Base-by-base conservation (phyloP, 2,329 filamentous ascomycete genomes). In the Cercospora beticola region DNA sequence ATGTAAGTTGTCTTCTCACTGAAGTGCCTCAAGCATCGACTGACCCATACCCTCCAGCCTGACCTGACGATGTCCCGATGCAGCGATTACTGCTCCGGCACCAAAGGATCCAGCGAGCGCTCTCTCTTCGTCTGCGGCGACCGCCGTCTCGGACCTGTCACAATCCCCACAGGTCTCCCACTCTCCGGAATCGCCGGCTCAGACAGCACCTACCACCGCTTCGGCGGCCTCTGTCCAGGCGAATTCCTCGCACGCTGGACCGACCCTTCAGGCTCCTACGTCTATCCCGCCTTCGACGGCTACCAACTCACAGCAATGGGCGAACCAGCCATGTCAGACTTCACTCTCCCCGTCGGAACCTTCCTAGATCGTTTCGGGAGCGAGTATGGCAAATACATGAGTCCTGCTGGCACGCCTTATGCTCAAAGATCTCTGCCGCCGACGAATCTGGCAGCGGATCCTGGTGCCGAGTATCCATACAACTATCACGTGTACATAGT, bases 141-240 rank as follows among this genome's bases (percentile, higher is more conserved):
- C 33, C 52, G 46, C 8, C 60, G 65, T n/a, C 52, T 67, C n/a
- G 65, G 60, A 2, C 65, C 60, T 21, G 65, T 64, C 18, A 52
- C 49, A n/a, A 23, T 65, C 28, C 66, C 66, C 28, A 56, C 23
- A 5, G 62, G 36, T 26, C 26, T 68, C 6, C 61, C 66, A n/a
- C 66, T 68, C 54, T 63, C 54, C 18, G 56, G 61, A 30, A 68
- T 64, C 23, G 66, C 56, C 21, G 65, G 65, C 33, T 56, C 40
- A 30, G 61, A 67, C 49, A 67, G 65, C 60, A 67, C 65, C 18
- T 68, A 68, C 54, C 66, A 60, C 21, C 66, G 66, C 56, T 68
- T 68, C 61, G 66, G 66, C 61, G 66, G 66, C 4, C 36, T 61
- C 36, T 68, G 62, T 40, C 66, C 66, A 3, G 66, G 61, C 62